Conservation (phyloP, 1,139 yeast species). For the Hyphopichia buzzinii region DNA sequence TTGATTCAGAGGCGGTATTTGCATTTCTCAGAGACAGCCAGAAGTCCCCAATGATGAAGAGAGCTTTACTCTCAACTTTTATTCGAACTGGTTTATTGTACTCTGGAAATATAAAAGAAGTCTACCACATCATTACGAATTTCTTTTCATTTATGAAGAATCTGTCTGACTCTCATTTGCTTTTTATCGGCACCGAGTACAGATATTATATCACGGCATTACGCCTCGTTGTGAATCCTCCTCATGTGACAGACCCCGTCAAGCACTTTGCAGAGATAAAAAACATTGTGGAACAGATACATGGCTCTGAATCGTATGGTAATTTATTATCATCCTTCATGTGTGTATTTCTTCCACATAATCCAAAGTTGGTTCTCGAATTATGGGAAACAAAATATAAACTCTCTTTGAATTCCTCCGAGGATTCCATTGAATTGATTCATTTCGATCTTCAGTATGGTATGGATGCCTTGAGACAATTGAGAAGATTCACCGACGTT, state of each 20-base stretch:
- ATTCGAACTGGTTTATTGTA: slow-evolving; percentile 19
- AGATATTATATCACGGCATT: slow-evolving; percentile 17
- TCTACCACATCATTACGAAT: slow-evolving; percentile 10
- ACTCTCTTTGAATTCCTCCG: slow-evolving; percentile 7
- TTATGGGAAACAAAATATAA: slow-evolving; percentile 26
- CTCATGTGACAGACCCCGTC: slow-evolving; percentile 4
- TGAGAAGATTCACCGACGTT: slow-evolving; percentile 24
- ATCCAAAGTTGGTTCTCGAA: slow-evolving; percentile 20
- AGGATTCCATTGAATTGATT: slow-evolving; percentile 7
- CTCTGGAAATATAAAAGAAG: slow-evolving; percentile 11
- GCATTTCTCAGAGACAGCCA: slow-evolving; percentile 13
- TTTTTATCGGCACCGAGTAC: slow-evolving; percentile 15
- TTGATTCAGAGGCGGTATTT: slow-evolving; percentile 13
- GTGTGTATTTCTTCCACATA: slow-evolving; percentile 12
- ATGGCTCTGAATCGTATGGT: slow-evolving; percentile 7
- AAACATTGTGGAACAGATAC: not conserved
- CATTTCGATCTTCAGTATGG: slow-evolving; percentile 26
- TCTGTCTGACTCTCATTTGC: slow-evolving; percentile 20
- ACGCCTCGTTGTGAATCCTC: slow-evolving; percentile 14
- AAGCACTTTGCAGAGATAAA: slow-evolving; percentile 7
- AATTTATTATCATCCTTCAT: slow-evolving; percentile 26
- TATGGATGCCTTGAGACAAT: slow-evolving; percentile 27
- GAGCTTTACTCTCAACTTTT: slow-evolving; percentile 19
- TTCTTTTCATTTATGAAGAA: slow-evolving; percentile 17
- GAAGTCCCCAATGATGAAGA: slow-evolving; percentile 11